Conservation (phyloP, 768 basidiomycete species). For the Lentinus brumalis region DNA sequence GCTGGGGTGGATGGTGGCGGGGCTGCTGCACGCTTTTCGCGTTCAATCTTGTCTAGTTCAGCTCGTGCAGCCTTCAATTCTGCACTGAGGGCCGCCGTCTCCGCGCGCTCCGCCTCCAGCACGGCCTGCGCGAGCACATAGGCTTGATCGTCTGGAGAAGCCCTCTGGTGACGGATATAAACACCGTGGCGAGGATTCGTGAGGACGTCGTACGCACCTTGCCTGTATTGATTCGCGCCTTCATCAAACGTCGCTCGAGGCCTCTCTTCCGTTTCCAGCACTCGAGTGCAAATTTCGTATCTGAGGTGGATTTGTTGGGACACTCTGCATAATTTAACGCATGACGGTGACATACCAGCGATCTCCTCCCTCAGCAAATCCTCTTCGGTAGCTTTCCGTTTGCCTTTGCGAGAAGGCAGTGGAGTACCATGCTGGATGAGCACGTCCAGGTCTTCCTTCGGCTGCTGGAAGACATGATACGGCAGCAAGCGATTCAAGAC, state of each 20-base stretch:
- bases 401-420: constrained; percentile 50
- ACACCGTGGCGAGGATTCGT: background rate
- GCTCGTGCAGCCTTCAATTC: constrained; percentile 64
- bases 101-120: constrained; percentile 66
- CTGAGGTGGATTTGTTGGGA: constrained; percentile 36
- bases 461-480: constrained; percentile 80
- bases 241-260: constrained; percentile 61
- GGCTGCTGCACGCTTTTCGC: constrained; percentile 59
- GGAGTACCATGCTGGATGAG: background rate
- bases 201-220: constrained; percentile 45
- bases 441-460: constrained; percentile 57
- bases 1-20: constrained; percentile 21
- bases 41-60: constrained; percentile 68
- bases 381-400: constrained; percentile 54
- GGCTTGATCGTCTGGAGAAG: constrained; percentile 62
- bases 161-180: constrained; percentile 43
- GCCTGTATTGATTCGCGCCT: constrained; percentile 52
- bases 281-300: constrained; percentile 69
- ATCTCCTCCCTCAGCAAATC: constrained; percentile 50
- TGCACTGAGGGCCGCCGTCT: constrained; percentile 54
- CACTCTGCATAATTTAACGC: background rate
- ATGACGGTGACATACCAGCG: constrained; percentile 43
- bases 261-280: constrained; percentile 60
- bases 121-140: constrained; percentile 64
- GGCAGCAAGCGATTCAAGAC: constrained; percentile 73